These are phyloP conservation scores for Angomonas ambiguus DNA, from an alignment of 208 protist species.

Conservation along the genomic window DNA sequence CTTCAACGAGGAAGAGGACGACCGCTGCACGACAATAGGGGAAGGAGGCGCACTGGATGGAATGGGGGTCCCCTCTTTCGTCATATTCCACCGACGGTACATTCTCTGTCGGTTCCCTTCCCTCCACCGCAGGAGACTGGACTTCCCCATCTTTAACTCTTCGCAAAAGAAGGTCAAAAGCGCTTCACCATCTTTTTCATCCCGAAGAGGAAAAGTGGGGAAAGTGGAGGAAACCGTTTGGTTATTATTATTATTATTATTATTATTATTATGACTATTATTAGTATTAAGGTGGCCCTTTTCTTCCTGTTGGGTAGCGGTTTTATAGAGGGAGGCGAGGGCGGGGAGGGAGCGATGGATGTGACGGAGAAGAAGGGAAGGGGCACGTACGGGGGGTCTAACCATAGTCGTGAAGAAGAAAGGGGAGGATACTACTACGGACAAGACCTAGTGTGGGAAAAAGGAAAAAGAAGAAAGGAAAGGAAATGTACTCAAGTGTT, in stretches of 20 bases:
- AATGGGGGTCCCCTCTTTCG: too few species aligned
- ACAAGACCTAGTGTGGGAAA: not conserved
- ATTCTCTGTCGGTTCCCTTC: slow-evolving; percentile 11
- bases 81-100: slow-evolving; percentile 37
- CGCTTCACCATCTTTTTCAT: slow-evolving; percentile 30
- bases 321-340: slow-evolving; percentile 55
- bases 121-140: slow-evolving; percentile 48
- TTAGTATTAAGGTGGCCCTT: not conserved
- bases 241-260: not conserved
- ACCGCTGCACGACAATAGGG: not conserved
- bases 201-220: slow-evolving; percentile 25
- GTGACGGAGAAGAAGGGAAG: slow-evolving; percentile 56
- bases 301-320: too few species aligned
- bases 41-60: too few species aligned
- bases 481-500: too few species aligned
- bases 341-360: slow-evolving; percentile 48
- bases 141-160: slow-evolving; percentile 56
- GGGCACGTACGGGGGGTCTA: not conserved
- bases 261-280: not conserved
- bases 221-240: not conserved
- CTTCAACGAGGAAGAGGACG: too few species aligned
- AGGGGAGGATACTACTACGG: too few species aligned
- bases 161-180: slow-evolving; percentile 54
- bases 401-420: too few species aligned
- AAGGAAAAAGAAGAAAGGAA: slow-evolving; percentile 7